These are phyloP conservation scores for Artemisia tridentata DNA, from an alignment of 129 eudicot species.

Conservation along the genomic window DNA sequence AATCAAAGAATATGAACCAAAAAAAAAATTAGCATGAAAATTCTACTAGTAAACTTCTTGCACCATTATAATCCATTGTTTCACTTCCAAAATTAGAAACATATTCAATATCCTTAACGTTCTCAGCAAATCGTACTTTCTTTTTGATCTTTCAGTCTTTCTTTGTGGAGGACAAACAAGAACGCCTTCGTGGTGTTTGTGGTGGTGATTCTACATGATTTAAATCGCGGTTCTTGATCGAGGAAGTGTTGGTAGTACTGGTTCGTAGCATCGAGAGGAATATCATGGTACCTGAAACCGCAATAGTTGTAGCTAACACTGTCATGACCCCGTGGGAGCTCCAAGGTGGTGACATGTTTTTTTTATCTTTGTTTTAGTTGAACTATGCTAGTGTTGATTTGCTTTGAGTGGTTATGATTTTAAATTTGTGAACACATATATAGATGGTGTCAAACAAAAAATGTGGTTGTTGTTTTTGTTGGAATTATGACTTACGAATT, in stretches of 20 bases:
- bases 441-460: constrained; percentile 1
- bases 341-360: constrained; percentile 33
- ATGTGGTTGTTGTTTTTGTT: constrained; percentile 11
- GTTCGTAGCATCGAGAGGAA: no score
- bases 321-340: no score
- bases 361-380: background rate
- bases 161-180: constrained; percentile 50
- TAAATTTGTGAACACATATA: background rate
- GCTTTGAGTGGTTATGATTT: constrained; percentile 8
- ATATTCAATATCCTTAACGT: constrained; percentile 33
- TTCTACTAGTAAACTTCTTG: constrained; percentile 17
- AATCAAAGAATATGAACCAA: background rate
- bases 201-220: background rate
- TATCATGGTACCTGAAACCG: no score
- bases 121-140: constrained; percentile 53
- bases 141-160: constrained; percentile 40
- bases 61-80: background rate
- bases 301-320: no score
- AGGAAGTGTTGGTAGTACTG: no score
- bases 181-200: constrained; percentile 23
- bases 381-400: background rate
- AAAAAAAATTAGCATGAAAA: background rate
- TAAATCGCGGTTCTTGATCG: no score
- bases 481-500: no score
- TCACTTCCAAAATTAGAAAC: background rate